Evolutionary conservation across 345 rosid genomes (phyloP), one percentile per base, ranked within the genome.

Genomic region (Garcia nutans): DNA sequence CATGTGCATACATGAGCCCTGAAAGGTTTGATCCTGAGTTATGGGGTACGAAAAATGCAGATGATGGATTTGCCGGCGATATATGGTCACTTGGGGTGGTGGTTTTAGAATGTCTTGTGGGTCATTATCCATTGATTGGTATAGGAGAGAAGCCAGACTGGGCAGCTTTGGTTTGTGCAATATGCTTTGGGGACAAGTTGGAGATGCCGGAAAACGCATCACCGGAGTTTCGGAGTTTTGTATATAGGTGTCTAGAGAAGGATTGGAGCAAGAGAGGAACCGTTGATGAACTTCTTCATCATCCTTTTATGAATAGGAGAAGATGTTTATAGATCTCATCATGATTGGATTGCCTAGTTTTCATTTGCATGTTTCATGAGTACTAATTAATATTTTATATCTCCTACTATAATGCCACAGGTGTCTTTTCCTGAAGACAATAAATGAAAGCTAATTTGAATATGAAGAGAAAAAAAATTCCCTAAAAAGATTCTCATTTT

Each of bases 1-100:
- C 97, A 1, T 84, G 88, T 72, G 93, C 91, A 26, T 90, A 88
- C 66, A 92, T 89, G 95, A 90, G 93, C 71, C 92, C 37, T 33
- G 37, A 33, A 33, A 33, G 37, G 3, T 33, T 33, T 33, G 37
- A 33, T 33, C 37, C 37, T 10, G 88, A 88, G 24, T 66, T 79
- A 50, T 90, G 89, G 91, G 83, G 56, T 54, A 87, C 88, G 10
- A 82, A 68, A 24, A 64, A 57, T 17, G 68, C 77, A 0, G 75
- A 80, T 59, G 75, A 81, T 59, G 97, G 92, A 17, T 90, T 80
- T 24, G 81, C 85, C 0, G 91, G 89, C 1, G 95, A 89, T 68
- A 84, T 92, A 5, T 88, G 93, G 97, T 84, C 91, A 6, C 81
- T 89, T 3, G 93, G 95, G 41, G 85, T 89, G 68, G 89, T 88